These are phyloP conservation scores for Mortierella sp. DNA, from an alignment of 371 early-diverging fungal species.

Conservation along the genomic window DNA sequence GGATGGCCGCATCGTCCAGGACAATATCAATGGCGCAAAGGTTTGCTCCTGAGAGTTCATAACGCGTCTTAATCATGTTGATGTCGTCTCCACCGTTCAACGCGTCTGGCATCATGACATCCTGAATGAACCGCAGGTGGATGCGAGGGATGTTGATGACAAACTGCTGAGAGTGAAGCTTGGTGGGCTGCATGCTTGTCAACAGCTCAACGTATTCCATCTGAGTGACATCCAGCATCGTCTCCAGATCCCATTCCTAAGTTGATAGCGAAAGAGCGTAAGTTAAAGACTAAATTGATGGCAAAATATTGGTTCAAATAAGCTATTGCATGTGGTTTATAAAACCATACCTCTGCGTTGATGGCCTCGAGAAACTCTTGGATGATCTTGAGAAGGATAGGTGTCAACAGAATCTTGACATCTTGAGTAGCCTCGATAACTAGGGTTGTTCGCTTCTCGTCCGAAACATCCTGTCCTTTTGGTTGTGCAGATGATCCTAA, in stretches of 20 bases:
- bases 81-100: slow-evolving; percentile 67
- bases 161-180: slow-evolving; percentile 70
- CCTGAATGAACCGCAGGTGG: slow-evolving; percentile 82
- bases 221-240: slow-evolving; percentile 79
- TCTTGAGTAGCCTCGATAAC: slow-evolving; percentile 73
- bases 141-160: slow-evolving; percentile 72
- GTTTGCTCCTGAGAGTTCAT: slow-evolving; percentile 73
- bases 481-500: slow-evolving; percentile 38
- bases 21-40: slow-evolving; percentile 79
- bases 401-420: slow-evolving; percentile 75
- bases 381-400: slow-evolving; percentile 80
- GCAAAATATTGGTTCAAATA: not conserved
- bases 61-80: slow-evolving; percentile 69
- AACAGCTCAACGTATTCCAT: slow-evolving; percentile 76
- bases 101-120: slow-evolving; percentile 81
- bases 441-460: slow-evolving; percentile 63
- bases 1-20: slow-evolving; percentile 67
- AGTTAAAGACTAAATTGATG: not conserved
- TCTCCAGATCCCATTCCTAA: slow-evolving; percentile 78
- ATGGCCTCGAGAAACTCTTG: slow-evolving; percentile 80
- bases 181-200: slow-evolving; percentile 62
- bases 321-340: not conserved
- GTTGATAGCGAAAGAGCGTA: not conserved
- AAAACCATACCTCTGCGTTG: slow-evolving; percentile 68
- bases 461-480: slow-evolving; percentile 31